Evolutionary conservation across 2,329 filamentous ascomycete species (phyloP).

Genomic region (Aspergillus tubingensis): DNA sequence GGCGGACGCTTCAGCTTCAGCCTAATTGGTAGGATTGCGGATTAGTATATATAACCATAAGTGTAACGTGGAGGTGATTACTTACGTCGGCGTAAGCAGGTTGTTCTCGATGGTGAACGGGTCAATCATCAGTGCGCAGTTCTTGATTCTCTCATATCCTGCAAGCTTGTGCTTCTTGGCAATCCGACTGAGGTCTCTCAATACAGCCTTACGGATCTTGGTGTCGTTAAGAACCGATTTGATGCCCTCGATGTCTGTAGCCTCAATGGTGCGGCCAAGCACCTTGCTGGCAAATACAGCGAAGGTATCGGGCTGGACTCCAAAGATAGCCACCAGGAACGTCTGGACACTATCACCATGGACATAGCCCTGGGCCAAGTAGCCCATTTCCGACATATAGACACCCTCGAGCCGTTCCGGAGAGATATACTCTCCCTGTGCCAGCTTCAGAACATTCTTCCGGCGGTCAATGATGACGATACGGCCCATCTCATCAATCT

Average conservation of each 20-base stretch:
- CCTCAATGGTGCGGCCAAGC: slow-evolving; percentile 64
- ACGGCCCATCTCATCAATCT: slow-evolving; percentile 80
- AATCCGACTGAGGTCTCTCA: slow-evolving; percentile 76
- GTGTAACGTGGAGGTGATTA: background rate
- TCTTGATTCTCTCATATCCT: slow-evolving; percentile 80
- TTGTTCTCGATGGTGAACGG: slow-evolving; percentile 94
- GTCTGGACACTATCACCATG: slow-evolving; percentile 87
- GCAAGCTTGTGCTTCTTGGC: slow-evolving; percentile 86
- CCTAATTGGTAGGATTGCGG: slow-evolving; percentile 40
- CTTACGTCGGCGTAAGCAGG: slow-evolving; percentile 58
- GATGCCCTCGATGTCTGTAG: slow-evolving; percentile 67
- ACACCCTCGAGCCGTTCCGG: slow-evolving; percentile 97
- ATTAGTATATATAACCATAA: slow-evolving; percentile 20
- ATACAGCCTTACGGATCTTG: slow-evolving; percentile 71
- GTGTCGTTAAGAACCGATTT: slow-evolving; percentile 67
- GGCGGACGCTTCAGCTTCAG: slow-evolving; percentile 73
- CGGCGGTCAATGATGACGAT: slow-evolving; percentile 93
- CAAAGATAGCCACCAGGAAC: slow-evolving; percentile 81
- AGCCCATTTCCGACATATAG: slow-evolving; percentile 76
- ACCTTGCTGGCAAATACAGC: slow-evolving; percentile 77
- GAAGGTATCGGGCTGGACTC: slow-evolving; percentile 81
- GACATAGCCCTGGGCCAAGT: slow-evolving; percentile 79
- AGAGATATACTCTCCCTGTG: slow-evolving; percentile 97
- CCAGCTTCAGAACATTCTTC: slow-evolving; percentile 99
- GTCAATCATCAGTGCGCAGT: slow-evolving; percentile 74